Conservation (phyloP, 306 rosid species). For the Acacia acuminata region DNA sequence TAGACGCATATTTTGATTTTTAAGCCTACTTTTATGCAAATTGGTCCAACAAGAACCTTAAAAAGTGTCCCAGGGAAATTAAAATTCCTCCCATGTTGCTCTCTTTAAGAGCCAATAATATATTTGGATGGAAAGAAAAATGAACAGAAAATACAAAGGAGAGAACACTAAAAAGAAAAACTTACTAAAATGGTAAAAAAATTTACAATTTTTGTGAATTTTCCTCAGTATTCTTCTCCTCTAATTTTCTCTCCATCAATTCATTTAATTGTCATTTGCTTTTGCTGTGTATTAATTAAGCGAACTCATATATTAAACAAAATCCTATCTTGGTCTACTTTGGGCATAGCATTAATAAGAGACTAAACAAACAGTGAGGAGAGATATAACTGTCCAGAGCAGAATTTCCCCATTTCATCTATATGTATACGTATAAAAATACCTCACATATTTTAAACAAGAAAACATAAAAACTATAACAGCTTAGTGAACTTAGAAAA, state of each 20-base stretch:
- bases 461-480: conserved; percentile 33
- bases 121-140: no score
- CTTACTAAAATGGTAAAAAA: no score
- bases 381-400: conserved; percentile 26
- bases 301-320: neutral
- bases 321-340: conserved; percentile 10
- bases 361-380: conserved; percentile 8
- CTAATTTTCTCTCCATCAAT: neutral
- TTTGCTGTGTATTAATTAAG: neutral
- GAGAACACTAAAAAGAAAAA: no score
- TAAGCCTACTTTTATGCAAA: neutral
- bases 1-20: neutral
- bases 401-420: conserved; percentile 50
- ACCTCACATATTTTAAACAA: conserved; percentile 47
- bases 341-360: conserved; percentile 4
- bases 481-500: conserved; percentile 32
- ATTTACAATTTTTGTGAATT: no score
- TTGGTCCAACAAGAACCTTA: neutral
- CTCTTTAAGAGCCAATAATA: neutral
- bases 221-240: no score
- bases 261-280: neutral
- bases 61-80: neutral
- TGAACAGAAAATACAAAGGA: rapidly evolving
- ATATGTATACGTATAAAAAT: conserved; percentile 39
- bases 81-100: neutral